Conservation (phyloP, 2,329 filamentous ascomycete genomes). For the Coniochaeta sp. region DNA sequence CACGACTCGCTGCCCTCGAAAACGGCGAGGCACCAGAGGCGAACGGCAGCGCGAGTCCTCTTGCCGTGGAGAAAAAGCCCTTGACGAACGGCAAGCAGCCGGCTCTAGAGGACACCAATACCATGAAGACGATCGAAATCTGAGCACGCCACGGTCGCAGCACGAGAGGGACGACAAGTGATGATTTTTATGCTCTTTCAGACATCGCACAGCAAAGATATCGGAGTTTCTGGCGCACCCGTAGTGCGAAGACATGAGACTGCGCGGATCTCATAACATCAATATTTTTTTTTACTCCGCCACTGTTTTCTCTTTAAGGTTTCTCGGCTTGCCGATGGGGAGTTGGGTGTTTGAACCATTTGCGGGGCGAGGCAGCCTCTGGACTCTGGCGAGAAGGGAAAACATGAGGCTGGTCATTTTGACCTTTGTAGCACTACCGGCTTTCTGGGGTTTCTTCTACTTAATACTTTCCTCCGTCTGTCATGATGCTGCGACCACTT, state of each 20-base stretch:
- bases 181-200: constrained; percentile 2
- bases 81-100: constrained; percentile 37
- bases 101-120: constrained; percentile 39
- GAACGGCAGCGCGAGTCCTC: constrained; percentile 17
- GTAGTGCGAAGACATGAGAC: neutral
- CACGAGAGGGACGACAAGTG: constrained; percentile 10
- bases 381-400: neutral
- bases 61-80: constrained; percentile 28
- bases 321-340: neutral
- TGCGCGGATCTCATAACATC: neutral
- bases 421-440: neutral
- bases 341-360: constrained; percentile 1
- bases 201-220: constrained; percentile 1
- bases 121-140: constrained; percentile 58
- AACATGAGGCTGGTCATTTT: neutral
- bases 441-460: neutral
- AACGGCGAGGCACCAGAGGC: constrained; percentile 15
- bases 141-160: constrained; percentile 19
- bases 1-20: constrained; percentile 24
- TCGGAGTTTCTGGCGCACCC: neutral
- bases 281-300: neutral
- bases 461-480: neutral
- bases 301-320: neutral
- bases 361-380: neutral
- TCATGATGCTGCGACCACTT: neutral